Percentiles rank a stretch among this genome's conserved stretches.
These are phyloP conservation scores for Hansenula sp. DNA, from an alignment of 1,139 yeast genomes.

Conservation along the genomic window DNA sequence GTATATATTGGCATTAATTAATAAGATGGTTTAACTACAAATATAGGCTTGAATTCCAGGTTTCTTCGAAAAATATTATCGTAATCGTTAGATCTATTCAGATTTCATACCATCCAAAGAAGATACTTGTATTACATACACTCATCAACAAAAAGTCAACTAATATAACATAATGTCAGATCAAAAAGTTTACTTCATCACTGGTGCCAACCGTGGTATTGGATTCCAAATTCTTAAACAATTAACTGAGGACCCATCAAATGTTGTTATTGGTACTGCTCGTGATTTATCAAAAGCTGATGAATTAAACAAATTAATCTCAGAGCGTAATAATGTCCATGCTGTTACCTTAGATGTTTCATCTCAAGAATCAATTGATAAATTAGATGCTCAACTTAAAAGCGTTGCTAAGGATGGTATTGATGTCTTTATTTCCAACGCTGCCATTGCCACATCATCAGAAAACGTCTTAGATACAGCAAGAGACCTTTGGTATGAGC, in stretches of 20 bases:
- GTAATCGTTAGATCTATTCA: too few relatives aligned
- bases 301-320: conserved; percentile 5
- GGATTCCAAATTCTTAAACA: conserved; percentile 23
- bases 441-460: conserved; percentile 35
- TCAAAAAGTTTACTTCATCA: conserved; percentile 19
- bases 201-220: conserved; percentile 29
- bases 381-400: conserved; percentile 9
- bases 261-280: conserved; percentile 24
- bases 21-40: too few relatives aligned
- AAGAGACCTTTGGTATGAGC: neutral
- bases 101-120: too few relatives aligned
- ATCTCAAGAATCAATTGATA: conserved; percentile 13
- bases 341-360: conserved; percentile 19
- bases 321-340: conserved; percentile 4
- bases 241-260: conserved; percentile 14
- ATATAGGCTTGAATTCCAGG: too few relatives aligned
- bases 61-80: too few relatives aligned
- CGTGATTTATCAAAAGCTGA: conserved; percentile 16
- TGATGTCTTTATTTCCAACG: conserved; percentile 48
- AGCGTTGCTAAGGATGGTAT: conserved; percentile 27
- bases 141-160: too few relatives aligned
- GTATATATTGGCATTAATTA: too few relatives aligned
- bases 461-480: conserved; percentile 3
- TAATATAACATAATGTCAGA: neutral
- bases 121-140: too few relatives aligned